These are phyloP conservation scores for Colletotrichum sp. DNA, from an alignment of 2,329 filamentous ascomycete genomes.

Conservation along the genomic window DNA sequence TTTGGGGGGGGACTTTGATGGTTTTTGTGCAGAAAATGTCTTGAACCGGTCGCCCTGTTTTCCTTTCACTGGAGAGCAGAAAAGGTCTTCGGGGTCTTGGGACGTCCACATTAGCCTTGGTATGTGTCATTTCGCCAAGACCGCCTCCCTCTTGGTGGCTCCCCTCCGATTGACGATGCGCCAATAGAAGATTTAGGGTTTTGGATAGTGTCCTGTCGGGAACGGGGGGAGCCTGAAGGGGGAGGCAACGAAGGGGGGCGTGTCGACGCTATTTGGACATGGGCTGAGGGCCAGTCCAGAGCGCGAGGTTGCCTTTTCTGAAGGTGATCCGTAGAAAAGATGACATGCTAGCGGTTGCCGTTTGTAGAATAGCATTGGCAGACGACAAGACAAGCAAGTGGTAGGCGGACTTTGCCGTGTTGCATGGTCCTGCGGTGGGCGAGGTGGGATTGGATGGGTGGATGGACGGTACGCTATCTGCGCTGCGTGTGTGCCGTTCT, in stretches of 20 bases:
- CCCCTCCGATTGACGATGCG: neutral
- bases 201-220: neutral
- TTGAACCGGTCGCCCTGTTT: neutral
- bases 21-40: neutral
- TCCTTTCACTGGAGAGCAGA: neutral
- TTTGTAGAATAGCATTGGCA: neutral
- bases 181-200: slow-evolving; percentile 2
- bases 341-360: neutral
- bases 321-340: neutral
- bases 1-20: neutral
- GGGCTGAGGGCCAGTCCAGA: neutral
- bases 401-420: neutral
- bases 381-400: neutral
- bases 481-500: neutral
- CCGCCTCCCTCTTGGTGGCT: neutral
- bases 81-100: neutral
- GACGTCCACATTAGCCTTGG: slow-evolving; percentile 1
- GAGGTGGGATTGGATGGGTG: neutral
- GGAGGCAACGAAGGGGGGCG: neutral
- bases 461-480: neutral
- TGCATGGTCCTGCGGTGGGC: neutral
- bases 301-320: neutral
- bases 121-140: slow-evolving; percentile 16
- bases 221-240: neutral
- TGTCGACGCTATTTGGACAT: neutral